These are phyloP conservation scores for Codiaeum variegatum DNA, from an alignment of 441 rosid species.

Conservation along the genomic window DNA sequence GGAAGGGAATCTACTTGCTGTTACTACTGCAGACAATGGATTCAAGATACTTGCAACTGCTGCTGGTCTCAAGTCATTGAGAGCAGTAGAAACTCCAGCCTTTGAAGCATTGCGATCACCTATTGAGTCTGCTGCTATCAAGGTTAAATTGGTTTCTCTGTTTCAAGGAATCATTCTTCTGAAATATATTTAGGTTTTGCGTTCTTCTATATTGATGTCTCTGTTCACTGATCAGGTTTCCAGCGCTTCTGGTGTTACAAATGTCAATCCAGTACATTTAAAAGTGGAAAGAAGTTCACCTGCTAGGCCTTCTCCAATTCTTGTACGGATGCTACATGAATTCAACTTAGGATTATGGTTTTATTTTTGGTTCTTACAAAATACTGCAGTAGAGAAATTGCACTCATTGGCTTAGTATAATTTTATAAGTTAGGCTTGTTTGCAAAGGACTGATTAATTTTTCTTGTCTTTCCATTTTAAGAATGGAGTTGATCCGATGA, in stretches of 20 bases:
- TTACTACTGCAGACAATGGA: conserved; percentile 74
- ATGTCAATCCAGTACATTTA: conserved; percentile 52
- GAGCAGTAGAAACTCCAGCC: conserved; percentile 31
- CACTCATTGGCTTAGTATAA: not conserved
- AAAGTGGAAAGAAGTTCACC: conserved; percentile 91
- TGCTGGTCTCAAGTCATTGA: conserved; percentile 54
- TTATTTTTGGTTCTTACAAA: not conserved
- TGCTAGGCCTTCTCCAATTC: conserved; percentile 59
- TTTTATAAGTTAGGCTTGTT: conserved; percentile 1
- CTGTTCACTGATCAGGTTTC: conserved; percentile 44
- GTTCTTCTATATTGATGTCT: conserved; percentile 13
- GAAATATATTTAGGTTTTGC: conserved; percentile 19
- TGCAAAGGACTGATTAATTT: conserved; percentile 18
- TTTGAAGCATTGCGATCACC: conserved; percentile 65
- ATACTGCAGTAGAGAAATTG: conserved; percentile 3
- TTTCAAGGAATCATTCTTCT: conserved; percentile 19
- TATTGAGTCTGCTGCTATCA: conserved; percentile 51
- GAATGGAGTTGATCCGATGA: conserved; percentile 72
- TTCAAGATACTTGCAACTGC: conserved; percentile 74
- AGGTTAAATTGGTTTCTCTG: conserved; percentile 33
- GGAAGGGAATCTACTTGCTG: conserved; percentile 87
- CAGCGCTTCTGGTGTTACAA: conserved; percentile 45
- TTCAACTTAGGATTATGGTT: conserved; percentile 14
- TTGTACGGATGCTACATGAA: conserved; percentile 40
- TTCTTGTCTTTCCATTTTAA: conserved; percentile 27